Evolutionary conservation across 495 filamentous ascomycete genomes (phyloP), one percentile per base, ranked within the genome.

Genomic region (Cryomyces antarcticus): DNA sequence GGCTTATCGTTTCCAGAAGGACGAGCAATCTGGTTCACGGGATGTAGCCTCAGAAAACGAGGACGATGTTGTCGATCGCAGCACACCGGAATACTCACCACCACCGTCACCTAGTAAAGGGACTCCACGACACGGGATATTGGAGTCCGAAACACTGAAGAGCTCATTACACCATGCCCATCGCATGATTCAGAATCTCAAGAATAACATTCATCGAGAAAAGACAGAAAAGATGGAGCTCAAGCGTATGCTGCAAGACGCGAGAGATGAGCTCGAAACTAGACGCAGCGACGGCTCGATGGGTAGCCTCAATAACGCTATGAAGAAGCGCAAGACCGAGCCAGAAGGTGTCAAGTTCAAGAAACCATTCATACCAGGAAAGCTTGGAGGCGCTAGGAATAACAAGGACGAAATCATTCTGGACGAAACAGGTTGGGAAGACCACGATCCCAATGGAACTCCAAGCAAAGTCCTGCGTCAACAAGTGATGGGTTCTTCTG

Each of bases 221-320:
- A 97, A 93, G 70, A 92, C 88, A 0, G 89, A 97, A 58, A 97
- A 94, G 65, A 71, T 93, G 24, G 89, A 97, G 57, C 69, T 95
- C 38, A 88, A 82, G 59, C 80, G 92, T 43, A 83, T 97, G 75
- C 70, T 97, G 30, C 92, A 94, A 63, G 89, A 97, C 49, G 80
- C 86, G 31, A 75, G 89, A 28, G 89, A 97, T 58, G 92, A 97
- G 52, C 60, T 97, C 27, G 89, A 96, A 61, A 69, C 72, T 47
- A 61, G 77, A 30, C 74, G 86, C 43, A 68, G 58, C 39, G 81
- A 86, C 24, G 58, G 61, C 53, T 59, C 58, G 34, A 52, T 55
- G 28, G 65, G 66, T 10, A 60, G 62, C 31, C 49, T 68, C 28
- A 67, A 62, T 24, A 60, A 62, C 30, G 62, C 55, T 28, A 67